Evolutionary conservation across 1,284 basidiomycete species (phyloP), one percentile per base, ranked within the genome.

Genomic region (Rhizoctonia solani): DNA sequence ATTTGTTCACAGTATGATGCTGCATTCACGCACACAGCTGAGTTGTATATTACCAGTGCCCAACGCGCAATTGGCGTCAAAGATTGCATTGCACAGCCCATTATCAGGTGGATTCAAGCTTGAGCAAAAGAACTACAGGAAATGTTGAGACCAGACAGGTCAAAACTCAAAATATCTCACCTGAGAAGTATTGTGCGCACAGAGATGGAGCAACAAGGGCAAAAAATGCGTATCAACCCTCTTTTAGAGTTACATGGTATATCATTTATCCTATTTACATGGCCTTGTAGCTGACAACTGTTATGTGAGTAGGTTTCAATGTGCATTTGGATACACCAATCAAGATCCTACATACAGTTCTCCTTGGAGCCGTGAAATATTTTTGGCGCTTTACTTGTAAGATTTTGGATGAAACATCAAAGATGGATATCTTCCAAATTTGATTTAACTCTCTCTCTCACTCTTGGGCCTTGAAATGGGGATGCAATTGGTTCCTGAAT

Each of bases 281-380:
- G n/a, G n/a, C n/a, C 16, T 16, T 8, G 16, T 39, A 8, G 37
- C 16, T 39, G 16, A 39, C 8, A 8, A 16, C 37, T 16, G 37
- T 16, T 16, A 39, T 8, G 37, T 8, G 37, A 8, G 8, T 63
- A 75, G 75, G 73, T 0, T 21, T 78, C 39, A 73, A 80, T 68
- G 69, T 75, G 3, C 74, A 78, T 68, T 54, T 67, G 0, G 79
- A 81, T 63, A 80, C 77, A 2, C 77, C 78, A 2, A 69, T 72
- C 6, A 78, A 80, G 54, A 73, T 76, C 11, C 72, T 81, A 1
- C 79, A 81, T 55, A 77, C 77, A 5, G 50, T 70, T 23, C 70
- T 79, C 0, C 74, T 81, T n/a, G 79, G 79, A 1, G 59, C 71
- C n/a, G 73, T 74, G n/a, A 80, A 80, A 67, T 80, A 80, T 66